A percentile compares a stretch with the other conserved stretches of the same genome.
These are phyloP conservation scores for Pharus latifolius DNA, from an alignment of 176 grass and related monocot species.

Conservation along the genomic window DNA sequence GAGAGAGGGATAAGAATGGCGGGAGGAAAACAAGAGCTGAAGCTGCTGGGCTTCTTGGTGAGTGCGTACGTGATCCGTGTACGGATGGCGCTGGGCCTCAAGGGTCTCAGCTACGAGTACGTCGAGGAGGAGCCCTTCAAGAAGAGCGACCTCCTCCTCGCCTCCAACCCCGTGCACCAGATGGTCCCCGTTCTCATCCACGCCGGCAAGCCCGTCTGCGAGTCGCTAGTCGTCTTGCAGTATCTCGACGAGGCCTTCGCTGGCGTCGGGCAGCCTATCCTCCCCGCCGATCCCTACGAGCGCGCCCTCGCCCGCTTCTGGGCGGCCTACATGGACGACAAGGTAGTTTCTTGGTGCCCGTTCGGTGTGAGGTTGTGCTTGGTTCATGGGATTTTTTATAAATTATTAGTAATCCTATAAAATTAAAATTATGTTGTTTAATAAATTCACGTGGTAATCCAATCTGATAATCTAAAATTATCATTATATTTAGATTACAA, in stretches of 20 bases:
- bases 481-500: too few relatives aligned
- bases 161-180: slow-evolving; percentile 26
- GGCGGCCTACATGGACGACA: slow-evolving; percentile 24
- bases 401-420: too few relatives aligned
- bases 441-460: too few relatives aligned
- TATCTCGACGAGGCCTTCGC: slow-evolving; percentile 27
- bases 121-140: slow-evolving; percentile 5
- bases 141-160: slow-evolving; percentile 18
- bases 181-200: slow-evolving; percentile 31
- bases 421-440: too few relatives aligned
- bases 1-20: too few relatives aligned
- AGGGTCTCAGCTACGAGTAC: slow-evolving; percentile 17
- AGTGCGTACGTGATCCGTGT: neutral
- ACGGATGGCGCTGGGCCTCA: slow-evolving; percentile 17
- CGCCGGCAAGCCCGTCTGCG: neutral
- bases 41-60: neutral
- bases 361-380: neutral
- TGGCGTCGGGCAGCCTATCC: neutral
- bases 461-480: too few relatives aligned
- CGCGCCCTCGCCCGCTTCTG: too few relatives aligned
- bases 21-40: too few relatives aligned
- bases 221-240: slow-evolving; percentile 22
- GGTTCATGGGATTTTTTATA: too few relatives aligned
- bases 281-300: too few relatives aligned
- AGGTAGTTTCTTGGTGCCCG: too few relatives aligned